Evolutionary conservation across 768 basidiomycete species (phyloP).

Genomic region (Termitomyces bulborhizus): DNA sequence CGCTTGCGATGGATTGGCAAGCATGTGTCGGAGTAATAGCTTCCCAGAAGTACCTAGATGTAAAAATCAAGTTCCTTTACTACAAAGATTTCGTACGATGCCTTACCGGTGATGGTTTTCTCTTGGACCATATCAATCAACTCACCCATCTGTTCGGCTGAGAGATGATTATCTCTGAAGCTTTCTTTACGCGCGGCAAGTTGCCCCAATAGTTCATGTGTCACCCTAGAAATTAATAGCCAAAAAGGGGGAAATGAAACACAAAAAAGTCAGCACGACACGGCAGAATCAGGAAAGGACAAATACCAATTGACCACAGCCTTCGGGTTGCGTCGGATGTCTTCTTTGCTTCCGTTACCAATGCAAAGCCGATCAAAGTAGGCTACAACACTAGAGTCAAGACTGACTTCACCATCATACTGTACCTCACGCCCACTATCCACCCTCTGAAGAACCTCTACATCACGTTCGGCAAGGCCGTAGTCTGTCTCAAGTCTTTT

Average conservation of each 20-base stretch:
- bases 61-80: neutral
- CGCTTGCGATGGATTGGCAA: conserved; percentile 36
- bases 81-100: neutral
- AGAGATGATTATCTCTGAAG: conserved; percentile 54
- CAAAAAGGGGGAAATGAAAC: conserved; percentile 1
- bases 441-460: conserved; percentile 69
- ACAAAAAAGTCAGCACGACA: neutral
- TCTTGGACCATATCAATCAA: conserved; percentile 71
- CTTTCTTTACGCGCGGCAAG: conserved; percentile 51
- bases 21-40: conserved; percentile 64
- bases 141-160: conserved; percentile 60
- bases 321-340: conserved; percentile 50
- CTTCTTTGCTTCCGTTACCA: conserved; percentile 6
- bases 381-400: conserved; percentile 45
- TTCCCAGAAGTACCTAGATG: conserved; percentile 71
- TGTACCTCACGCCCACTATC: conserved; percentile 59
- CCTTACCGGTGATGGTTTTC: conserved; percentile 63
- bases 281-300: conserved; percentile 7
- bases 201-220: conserved; percentile 81
- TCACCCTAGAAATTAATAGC: conserved; percentile 55
- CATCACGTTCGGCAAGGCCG: conserved; percentile 52
- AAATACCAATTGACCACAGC: conserved; percentile 80
- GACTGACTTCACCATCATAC: conserved; percentile 46
- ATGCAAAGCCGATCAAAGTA: conserved; percentile 78
- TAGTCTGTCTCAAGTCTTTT: conserved; percentile 46